A percentile compares a stretch with the other conserved stretches of the same genome.
Evolutionary conservation across 352 stramenopile genomes (phyloP).

Genomic region (Globisporangium cystogenes): DNA sequence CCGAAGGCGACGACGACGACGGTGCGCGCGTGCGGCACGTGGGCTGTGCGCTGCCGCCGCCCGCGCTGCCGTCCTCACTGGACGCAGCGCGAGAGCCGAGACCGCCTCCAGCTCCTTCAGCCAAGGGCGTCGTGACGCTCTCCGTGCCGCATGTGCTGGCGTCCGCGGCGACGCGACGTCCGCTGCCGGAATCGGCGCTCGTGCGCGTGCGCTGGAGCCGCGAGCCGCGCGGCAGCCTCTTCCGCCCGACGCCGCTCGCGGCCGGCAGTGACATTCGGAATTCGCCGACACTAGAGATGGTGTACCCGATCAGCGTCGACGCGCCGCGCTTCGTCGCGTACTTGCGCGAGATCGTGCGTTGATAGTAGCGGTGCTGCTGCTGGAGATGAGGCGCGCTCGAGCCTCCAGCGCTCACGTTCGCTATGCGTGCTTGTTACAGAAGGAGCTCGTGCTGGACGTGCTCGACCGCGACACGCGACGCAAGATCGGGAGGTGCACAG

Average conservation of each 20-base stretch:
- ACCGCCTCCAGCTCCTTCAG: background rate
- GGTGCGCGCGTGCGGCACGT: background rate
- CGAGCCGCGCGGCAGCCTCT: background rate
- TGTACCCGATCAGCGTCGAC: slow-evolving; percentile 12
- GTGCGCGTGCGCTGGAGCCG: background rate
- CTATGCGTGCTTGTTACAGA: slow-evolving; percentile 13
- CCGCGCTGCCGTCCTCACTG: background rate
- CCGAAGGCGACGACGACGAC: background rate
- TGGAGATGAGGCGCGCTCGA: too few relatives aligned
- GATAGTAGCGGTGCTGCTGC: background rate
- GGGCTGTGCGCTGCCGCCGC: too few relatives aligned
- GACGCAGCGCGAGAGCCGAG: background rate
- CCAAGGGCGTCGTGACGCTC: slow-evolving; percentile 1
- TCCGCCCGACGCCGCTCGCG: slow-evolving; percentile 6
- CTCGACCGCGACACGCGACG: slow-evolving; percentile 40
- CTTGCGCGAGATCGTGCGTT: slow-evolving; percentile 9
- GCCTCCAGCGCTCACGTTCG: background rate
- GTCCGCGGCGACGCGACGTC: background rate
- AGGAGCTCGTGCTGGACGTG: slow-evolving; percentile 51
- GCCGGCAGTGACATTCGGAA: background rate
- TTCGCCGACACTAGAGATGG: slow-evolving; percentile 12
- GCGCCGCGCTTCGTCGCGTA: slow-evolving; percentile 12
- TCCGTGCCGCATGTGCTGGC: slow-evolving; percentile 1
- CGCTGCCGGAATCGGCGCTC: background rate
- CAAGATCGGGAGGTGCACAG: slow-evolving; percentile 26